Conservation (phyloP, 2,329 filamentous ascomycete species). For the Ascochyta pisi region DNA sequence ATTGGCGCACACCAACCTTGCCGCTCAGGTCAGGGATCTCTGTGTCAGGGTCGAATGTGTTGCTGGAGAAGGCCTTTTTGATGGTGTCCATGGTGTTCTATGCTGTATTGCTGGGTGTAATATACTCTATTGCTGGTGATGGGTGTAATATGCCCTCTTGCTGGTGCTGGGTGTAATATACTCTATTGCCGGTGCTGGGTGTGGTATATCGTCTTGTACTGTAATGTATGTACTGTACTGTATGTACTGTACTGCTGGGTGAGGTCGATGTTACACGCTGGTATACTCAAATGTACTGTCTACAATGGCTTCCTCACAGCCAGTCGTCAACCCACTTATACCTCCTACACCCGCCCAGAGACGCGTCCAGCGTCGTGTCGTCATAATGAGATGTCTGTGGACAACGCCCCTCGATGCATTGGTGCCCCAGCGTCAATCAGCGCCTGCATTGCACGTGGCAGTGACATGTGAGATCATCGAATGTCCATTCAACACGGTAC, state of each 20-base stretch:
- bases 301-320: not conserved
- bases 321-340: slow-evolving; percentile 1
- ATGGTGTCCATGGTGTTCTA: slow-evolving; percentile 1
- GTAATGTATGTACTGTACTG: too few relatives aligned
- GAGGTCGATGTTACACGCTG: not conserved
- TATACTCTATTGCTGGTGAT: too few relatives aligned
- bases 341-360: not conserved
- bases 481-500: too few relatives aligned
- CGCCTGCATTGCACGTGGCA: not conserved
- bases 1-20: slow-evolving; percentile 32
- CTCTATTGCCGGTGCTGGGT: too few relatives aligned
- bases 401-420: not conserved
- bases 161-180: too few relatives aligned
- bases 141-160: too few relatives aligned
- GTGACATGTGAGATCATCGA: not conserved
- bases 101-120: too few relatives aligned
- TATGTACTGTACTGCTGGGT: too few relatives aligned
- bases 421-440: not conserved
- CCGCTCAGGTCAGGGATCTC: slow-evolving; percentile 52
- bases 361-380: slow-evolving; percentile 15
- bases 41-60: slow-evolving; percentile 50
- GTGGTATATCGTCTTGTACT: too few relatives aligned
- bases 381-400: slow-evolving; percentile 14
- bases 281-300: not conserved
- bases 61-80: slow-evolving; percentile 28